A percentile compares a stretch with the other conserved stretches of the same genome.
Evolutionary conservation across 768 basidiomycete species (phyloP).

Genomic region (Lepiota venenata): DNA sequence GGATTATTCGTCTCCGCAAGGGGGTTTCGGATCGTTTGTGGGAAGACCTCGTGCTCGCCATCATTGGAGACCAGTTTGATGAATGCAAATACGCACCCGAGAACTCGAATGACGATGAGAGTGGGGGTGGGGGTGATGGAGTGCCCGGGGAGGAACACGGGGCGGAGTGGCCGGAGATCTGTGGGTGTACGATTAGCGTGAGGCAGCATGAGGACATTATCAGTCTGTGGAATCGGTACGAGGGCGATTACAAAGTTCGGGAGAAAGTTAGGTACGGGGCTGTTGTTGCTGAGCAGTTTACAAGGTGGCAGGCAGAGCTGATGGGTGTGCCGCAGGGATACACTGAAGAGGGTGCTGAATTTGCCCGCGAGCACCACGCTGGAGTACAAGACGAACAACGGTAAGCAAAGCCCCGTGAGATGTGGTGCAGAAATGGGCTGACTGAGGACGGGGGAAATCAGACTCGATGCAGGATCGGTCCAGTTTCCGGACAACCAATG

Average conservation of each 20-base stretch:
- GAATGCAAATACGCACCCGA: conserved; percentile 43
- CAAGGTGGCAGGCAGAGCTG: neutral
- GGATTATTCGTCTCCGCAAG: conserved; percentile 91
- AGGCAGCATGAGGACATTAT: conserved; percentile 93
- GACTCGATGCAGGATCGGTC: conserved; percentile 90
- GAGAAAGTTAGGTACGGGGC: conserved; percentile 78
- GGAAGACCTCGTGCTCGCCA: conserved; percentile 85
- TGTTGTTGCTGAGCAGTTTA: neutral
- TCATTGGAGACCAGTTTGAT: conserved; percentile 90
- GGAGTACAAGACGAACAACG: conserved; percentile 95
- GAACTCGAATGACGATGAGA: conserved; percentile 24
- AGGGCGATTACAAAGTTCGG: conserved; percentile 69
- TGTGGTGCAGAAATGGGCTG: neutral
- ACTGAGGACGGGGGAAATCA: conserved; percentile 22
- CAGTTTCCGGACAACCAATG: conserved; percentile 56
- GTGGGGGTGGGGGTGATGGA: conserved; percentile 22
- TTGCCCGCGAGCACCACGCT: conserved; percentile 77
- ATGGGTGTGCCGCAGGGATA: conserved; percentile 52
- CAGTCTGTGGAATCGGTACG: conserved; percentile 87
- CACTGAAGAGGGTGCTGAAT: conserved; percentile 70
- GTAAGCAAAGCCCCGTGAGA: no score
- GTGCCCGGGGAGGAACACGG: conserved; percentile 37
- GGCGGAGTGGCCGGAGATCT: conserved; percentile 75
- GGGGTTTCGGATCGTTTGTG: conserved; percentile 88
- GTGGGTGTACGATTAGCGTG: conserved; percentile 94